phyloP scores from a whole-genome alignment of 2,329 filamentous ascomycete species.

The Aureobasidium leucospermi region DNA sequence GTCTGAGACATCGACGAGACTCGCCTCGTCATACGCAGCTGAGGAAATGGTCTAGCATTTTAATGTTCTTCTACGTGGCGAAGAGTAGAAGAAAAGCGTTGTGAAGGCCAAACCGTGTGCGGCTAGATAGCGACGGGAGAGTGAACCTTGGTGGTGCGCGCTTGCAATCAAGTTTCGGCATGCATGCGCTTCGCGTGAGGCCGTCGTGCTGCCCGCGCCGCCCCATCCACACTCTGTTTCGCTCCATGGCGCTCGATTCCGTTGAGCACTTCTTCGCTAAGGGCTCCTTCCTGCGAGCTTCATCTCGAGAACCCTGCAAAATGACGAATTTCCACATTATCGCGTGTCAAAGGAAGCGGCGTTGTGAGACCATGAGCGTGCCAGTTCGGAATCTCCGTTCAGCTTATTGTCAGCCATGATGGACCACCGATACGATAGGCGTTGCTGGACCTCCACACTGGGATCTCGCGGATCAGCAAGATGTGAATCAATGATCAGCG shows the following conservation, averaged over 20 bases:
- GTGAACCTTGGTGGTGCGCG: background rate
- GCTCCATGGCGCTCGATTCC: background rate
- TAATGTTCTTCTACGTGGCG: constrained; percentile 8
- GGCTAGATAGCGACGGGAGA: background rate
- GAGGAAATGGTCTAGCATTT: background rate
- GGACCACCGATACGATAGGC: background rate
- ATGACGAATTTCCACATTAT: constrained; percentile 9
- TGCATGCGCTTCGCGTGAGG: constrained; percentile 1
- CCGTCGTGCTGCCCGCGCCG: background rate
- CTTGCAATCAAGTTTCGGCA: constrained; percentile 9
- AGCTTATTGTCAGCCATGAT: background rate
- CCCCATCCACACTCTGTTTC: constrained; percentile 1
- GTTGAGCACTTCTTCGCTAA: constrained; percentile 8
- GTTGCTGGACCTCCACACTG: background rate
- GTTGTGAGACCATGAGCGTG: background rate
- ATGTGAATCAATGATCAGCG: constrained; percentile 7
- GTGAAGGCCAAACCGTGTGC: background rate
- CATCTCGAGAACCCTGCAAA: constrained; percentile 3
- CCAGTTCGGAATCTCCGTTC: background rate
- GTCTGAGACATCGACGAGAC: constrained; percentile 11
- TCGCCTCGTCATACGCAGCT: constrained; percentile 8
- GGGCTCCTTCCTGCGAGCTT: background rate
- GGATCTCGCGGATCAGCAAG: background rate
- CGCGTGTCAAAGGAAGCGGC: background rate
- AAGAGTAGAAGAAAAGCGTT: constrained; percentile 4